Percentiles rank a stretch among this genome's conserved stretches.
Conservation (phyloP, 2,329 filamentous ascomycete species). For the Coniosporium tulheliwenetii region DNA sequence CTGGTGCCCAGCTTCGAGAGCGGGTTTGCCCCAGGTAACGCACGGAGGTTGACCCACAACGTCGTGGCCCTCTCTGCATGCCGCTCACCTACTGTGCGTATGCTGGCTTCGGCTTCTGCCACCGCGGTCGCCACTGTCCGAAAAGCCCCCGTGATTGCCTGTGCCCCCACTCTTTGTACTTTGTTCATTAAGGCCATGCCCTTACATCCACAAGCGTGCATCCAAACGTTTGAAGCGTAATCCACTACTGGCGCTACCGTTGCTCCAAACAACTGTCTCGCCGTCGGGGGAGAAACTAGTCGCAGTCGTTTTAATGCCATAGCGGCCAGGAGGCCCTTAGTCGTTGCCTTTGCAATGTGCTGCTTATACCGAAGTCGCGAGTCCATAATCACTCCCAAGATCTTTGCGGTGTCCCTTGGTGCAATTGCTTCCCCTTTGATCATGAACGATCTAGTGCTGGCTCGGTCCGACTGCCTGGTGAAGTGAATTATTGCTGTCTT, state of each 20-base stretch:
- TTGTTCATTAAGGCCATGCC: not conserved
- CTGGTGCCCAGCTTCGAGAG: not conserved
- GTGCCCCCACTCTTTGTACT: not conserved
- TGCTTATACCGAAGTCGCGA: not conserved
- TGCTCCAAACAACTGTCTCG: conserved; percentile 8
- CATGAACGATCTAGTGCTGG: not conserved
- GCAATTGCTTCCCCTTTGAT: not conserved
- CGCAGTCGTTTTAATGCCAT: conserved; percentile 1
- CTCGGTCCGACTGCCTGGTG: conserved; percentile 7
- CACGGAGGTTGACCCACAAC: conserved; percentile 1
- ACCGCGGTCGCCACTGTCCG: conserved; percentile 1
- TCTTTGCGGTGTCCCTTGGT: not conserved
- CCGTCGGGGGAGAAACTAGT: conserved; percentile 7
- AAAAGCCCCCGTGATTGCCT: conserved; percentile 1
- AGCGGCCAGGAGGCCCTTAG: conserved; percentile 1
- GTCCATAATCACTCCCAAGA: not conserved
- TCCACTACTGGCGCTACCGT: conserved; percentile 13
- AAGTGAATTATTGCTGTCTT: conserved; percentile 21
- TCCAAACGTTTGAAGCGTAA: conserved; percentile 12
- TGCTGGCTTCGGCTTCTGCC: conserved; percentile 1
- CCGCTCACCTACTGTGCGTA: not conserved
- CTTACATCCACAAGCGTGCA: not conserved
- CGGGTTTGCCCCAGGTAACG: not conserved
- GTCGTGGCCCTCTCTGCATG: not conserved
- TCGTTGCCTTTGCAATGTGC: not conserved